A percentile compares a stretch with the other conserved stretches of the same genome.
These are phyloP conservation scores for Medicago lupulina DNA, from an alignment of 306 rosid genomes.

Conservation along the genomic window DNA sequence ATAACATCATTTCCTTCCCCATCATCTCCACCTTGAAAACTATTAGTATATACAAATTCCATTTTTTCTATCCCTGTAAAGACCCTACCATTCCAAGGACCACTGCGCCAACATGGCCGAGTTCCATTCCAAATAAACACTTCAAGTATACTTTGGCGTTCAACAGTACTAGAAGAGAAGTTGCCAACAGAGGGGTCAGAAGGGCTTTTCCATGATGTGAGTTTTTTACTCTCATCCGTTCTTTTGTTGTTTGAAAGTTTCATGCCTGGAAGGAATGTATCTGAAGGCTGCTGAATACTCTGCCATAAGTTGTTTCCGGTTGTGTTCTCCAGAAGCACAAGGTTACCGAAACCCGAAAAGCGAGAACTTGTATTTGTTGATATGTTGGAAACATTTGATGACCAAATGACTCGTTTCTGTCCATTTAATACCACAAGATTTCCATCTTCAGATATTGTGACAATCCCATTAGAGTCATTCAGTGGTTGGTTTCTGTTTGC, in stretches of 20 bases:
- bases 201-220: slow-evolving; percentile 45
- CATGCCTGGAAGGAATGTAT: slow-evolving; percentile 26
- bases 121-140: background rate
- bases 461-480: slow-evolving; percentile 27
- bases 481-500: slow-evolving; percentile 44
- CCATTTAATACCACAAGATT: slow-evolving; percentile 44
- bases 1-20: background rate
- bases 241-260: slow-evolving; percentile 21
- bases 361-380: slow-evolving; percentile 19
- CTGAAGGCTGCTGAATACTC: slow-evolving; percentile 47
- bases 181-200: slow-evolving; percentile 51
- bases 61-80: background rate
- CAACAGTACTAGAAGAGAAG: slow-evolving; percentile 15
- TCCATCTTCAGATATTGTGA: slow-evolving; percentile 35
- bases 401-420: slow-evolving; percentile 40
- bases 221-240: slow-evolving; percentile 1
- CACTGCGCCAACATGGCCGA: slow-evolving; percentile 33
- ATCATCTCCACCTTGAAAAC: background rate
- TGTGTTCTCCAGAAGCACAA: slow-evolving; percentile 34
- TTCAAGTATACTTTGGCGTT: background rate
- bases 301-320: slow-evolving; percentile 37
- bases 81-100: slow-evolving; percentile 16
- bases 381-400: slow-evolving; percentile 36
- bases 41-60: background rate
- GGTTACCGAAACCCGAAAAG: slow-evolving; percentile 49